Evolutionary conservation across 768 basidiomycete genomes (phyloP), one percentile per base, ranked within the genome.

Genomic region (Boletus reticulatus): DNA sequence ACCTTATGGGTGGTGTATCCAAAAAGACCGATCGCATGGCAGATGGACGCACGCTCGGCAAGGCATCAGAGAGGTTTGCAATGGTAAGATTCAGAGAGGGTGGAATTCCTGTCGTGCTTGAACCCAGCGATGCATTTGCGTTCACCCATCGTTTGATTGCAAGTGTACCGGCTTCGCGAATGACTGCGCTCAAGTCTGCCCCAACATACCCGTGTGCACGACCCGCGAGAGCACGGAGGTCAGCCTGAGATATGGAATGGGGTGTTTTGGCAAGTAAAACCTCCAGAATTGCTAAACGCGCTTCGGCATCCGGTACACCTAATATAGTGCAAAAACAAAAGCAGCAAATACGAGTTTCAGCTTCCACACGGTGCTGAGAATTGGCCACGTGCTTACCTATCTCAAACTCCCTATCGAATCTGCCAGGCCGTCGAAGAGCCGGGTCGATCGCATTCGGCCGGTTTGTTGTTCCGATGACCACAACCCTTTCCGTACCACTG

Each of bases 191-290:
- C 43, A 99, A 79, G 71, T 99, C 97, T 6, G 97, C 97, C 8
- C 96, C 97, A 44, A 99, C 97, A 68, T 95, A 98, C 0, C 97
- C 97, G 60, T 99, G 94, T 12, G 94, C 94, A 32, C 83, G 83
- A 12, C 82, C 78, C 0, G 95, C 88, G 17, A 98, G 72, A 3
- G 78, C 60, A 24, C 78, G 73, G 3, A 99, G 81, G 11, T 90
- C 84, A 0, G 76, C 74, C 4, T 73, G 69, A 0, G 82, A 68
- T 56, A 98, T 79, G 4, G 76, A 70, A 65, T 98, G 85, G 0
- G 97, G 96, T 2, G 89, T 89, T 59, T 88, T 88, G 17, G 80
- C 66, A 0, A 98, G 80, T 16, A 98, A 74, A 44, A 98, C 93
- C n/a, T 84, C 77, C 38, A 99, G 81, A 60, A 98, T 99, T 1